Base-by-base conservation (phyloP, 257 asterid genomes). In the Handroanthus guayacan region DNA sequence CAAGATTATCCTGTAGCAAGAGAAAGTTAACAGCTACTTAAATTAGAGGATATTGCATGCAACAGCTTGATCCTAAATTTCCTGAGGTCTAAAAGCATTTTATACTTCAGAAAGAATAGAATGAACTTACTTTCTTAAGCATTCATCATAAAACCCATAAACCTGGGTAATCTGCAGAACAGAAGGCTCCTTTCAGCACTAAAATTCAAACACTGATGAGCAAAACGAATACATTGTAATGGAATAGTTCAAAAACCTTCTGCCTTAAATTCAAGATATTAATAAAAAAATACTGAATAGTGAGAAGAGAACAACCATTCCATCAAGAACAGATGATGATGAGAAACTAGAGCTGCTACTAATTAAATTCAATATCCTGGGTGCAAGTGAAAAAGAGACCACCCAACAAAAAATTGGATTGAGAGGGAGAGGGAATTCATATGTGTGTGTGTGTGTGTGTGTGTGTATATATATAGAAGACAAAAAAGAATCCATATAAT, bases 91-190 rank as follows among this genome's bases (percentile, higher is more conserved):
- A 48, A 67, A 36, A 71, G 62, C 51, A 71, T 47, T 43, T 34
- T 39, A 51, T 51, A 72, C 16, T 51, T 57, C 67, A 55, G 65
- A 56, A 81, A 31, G 31, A 17, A 69, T 13, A 44, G 8, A 38
- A 55, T 5, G 62, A 43, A 74, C 84, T 82, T 71, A 82, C 86
- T 83, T 83, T 76, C 84, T 62, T 17, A 79, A 77, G 79, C 86
- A 83, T 79, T 83, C 86, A 55, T 83, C 86, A 16, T 83, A 83
- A 62, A 83, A 83, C 55, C 86, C 86, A 79, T 83, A 83, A 68
- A 83, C 86, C 79, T 83, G 83, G 44, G 82, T 83, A 47, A 83
- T 83, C 86, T 82, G 86, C 78, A 64, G 58, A 55, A n/a, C 45
- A 17, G 36, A 78, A 45, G 36, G 20, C 52, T 14, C 41, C 18